Base-by-base conservation (phyloP, 345 rosid species). In the Arabis alpina region DNA sequence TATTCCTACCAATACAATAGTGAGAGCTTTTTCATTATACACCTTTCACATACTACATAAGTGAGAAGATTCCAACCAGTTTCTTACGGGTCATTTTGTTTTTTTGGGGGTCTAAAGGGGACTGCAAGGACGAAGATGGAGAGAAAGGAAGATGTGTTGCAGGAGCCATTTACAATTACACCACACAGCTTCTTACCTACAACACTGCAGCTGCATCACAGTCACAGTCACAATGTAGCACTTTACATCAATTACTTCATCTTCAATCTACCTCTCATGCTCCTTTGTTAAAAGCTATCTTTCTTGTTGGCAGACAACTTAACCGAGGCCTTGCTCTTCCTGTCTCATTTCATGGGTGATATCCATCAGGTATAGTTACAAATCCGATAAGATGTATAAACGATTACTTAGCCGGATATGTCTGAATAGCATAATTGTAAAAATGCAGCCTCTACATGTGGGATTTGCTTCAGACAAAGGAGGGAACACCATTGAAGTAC, bases 121-220 rank as follows among this genome's bases (percentile, higher is more conserved):
- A 93, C 68, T 93, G 97, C 81, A 82, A 86, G 72, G 97, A 87
- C 71, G 90, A 80, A 75, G 36, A 73, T 71, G 94, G 91, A 62
- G 82, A 8, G 54, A 63, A 66, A 52, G 94, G 79, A 12, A 82
- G 88, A 75, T 93, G 98, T 42, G 96, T 91, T 61, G 87, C 96
- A 5, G 98, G 97, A 58, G 96, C 98, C 9, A 85, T 93, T 34
- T 80, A 86, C 81, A 91, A 88, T 64, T 93, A 93, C 83, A 93
- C 98, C 19, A 76, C 93, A 42, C 98, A 93, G 75, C 97, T 93
- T 79, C 88, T 87, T 65, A 74, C 58, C 71, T 86, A 86, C 73
- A 76, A 51, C 19, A 61, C 75, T 61, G 80, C 63, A 47, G 53
- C 74, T 61, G 65, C 90, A 54, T 71, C 76, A 24, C 36, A 65